phyloP scores from a whole-genome alignment of 1,139 yeast genomes.

The Sugiyamaella pinicola region DNA sequence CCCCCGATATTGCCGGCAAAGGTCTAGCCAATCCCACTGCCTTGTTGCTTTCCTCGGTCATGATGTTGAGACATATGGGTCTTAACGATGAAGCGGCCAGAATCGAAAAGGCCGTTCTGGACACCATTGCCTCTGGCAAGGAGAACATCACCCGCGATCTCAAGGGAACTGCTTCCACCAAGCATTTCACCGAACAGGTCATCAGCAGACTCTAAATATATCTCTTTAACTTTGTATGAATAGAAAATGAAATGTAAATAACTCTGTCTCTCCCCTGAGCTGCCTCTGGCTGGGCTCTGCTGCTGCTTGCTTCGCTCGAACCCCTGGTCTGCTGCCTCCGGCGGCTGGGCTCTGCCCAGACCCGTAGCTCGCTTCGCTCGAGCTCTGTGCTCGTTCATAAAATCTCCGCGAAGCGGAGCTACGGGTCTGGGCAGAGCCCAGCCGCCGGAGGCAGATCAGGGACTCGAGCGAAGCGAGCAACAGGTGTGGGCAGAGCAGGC shows the following conservation, averaged over 20 bases:
- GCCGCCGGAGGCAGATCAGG: neutral
- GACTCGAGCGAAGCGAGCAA: neutral
- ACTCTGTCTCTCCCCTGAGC: neutral
- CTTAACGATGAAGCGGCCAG: slow-evolving; percentile 75
- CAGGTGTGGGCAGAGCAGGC: slow-evolving; percentile 17
- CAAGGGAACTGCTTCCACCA: slow-evolving; percentile 88
- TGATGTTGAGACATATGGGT: slow-evolving; percentile 99
- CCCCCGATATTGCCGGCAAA: slow-evolving; percentile 98
- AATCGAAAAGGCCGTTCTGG: slow-evolving; percentile 86
- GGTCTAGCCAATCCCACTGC: slow-evolving; percentile 99
- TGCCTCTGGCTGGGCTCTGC: slow-evolving; percentile 18
- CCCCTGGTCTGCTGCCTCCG: slow-evolving; percentile 13
- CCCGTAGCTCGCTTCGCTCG: neutral
- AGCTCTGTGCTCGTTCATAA: neutral
- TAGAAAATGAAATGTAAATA: slow-evolving; percentile 17
- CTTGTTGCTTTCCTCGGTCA: slow-evolving; percentile 86
- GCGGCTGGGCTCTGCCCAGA: no score
- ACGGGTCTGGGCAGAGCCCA: no score
- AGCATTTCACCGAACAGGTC: slow-evolving; percentile 83
- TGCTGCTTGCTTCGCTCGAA: no score
- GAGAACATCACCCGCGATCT: slow-evolving; percentile 95
- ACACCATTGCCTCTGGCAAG: slow-evolving; percentile 92
- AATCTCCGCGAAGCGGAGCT: neutral
- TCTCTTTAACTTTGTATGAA: slow-evolving; percentile 15
- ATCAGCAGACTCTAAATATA: slow-evolving; percentile 51